Evolutionary conservation across 2,329 filamentous ascomycete genomes (phyloP).

Genomic region (Paecilomyces variotii): DNA sequence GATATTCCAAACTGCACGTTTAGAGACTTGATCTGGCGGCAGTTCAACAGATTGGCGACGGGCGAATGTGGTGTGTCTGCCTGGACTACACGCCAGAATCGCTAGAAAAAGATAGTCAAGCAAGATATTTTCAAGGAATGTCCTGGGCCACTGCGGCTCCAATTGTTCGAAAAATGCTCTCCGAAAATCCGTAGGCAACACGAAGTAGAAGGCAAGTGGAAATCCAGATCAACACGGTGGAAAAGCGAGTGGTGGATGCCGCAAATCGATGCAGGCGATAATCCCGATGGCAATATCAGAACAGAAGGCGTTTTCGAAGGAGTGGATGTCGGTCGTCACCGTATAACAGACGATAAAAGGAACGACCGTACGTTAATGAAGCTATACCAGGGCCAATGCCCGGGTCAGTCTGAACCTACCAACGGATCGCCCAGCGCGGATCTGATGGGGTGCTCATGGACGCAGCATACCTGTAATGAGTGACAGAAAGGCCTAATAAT

Average conservation of each 20-base stretch:
- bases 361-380: slow-evolving; percentile 2
- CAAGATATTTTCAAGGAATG: background rate
- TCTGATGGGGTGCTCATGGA: background rate
- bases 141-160: background rate
- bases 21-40: background rate
- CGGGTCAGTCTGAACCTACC: background rate
- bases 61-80: slow-evolving; percentile 1
- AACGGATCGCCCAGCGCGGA: background rate
- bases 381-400: background rate
- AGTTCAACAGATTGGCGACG: background rate
- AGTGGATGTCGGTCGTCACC: slow-evolving; percentile 15
- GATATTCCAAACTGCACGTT: background rate
- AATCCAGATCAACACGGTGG: background rate
- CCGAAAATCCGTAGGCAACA: background rate
- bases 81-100: slow-evolving; percentile 1
- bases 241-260: background rate
- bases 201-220: no score
- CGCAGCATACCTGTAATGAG: background rate
- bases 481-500: background rate
- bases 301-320: slow-evolving; percentile 8
- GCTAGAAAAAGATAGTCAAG: background rate
- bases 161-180: background rate
- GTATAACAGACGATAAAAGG: slow-evolving; percentile 9
- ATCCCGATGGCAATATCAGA: background rate
- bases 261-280: background rate